These are phyloP conservation scores for Coemansia sp. DNA, from an alignment of 192 early-diverging fungal species.

Conservation along the genomic window DNA sequence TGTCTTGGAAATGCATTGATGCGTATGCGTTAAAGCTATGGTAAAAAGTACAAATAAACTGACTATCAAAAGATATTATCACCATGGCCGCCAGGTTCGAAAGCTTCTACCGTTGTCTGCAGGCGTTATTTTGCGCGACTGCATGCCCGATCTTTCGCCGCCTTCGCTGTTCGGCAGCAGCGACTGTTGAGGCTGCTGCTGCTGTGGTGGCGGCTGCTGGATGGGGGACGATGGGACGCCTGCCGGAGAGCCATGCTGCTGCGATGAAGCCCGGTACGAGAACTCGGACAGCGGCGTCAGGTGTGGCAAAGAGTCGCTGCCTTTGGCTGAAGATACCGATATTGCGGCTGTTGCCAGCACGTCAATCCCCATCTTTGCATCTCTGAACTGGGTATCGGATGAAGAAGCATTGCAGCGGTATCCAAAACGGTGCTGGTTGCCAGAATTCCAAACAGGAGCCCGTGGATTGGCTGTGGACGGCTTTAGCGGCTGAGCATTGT, in stretches of 20 bases:
- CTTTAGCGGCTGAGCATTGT: not conserved
- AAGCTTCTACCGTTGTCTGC: constrained; percentile 3
- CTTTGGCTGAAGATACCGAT: constrained; percentile 35
- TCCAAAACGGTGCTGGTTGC: not conserved
- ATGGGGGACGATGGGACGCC: constrained; percentile 7
- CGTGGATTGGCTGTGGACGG: not conserved
- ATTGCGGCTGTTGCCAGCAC: constrained; percentile 45
- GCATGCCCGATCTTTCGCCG: not conserved
- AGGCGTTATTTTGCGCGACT: constrained; percentile 24
- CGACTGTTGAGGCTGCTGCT: not conserved
- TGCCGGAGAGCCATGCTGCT: constrained; percentile 9
- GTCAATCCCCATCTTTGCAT: constrained; percentile 45
- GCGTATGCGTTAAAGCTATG: too few species aligned
- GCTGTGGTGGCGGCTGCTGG: not conserved
- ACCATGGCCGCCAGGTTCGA: constrained; percentile 44
- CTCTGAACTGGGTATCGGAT: constrained; percentile 26
- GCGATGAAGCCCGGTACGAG: constrained; percentile 14
- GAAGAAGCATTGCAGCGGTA: constrained; percentile 2
- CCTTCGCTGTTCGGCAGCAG: not conserved
- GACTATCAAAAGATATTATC: not conserved
- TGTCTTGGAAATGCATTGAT: too few species aligned
- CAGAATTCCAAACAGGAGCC: not conserved
- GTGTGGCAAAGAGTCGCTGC: constrained; percentile 38
- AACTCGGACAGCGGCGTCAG: constrained; percentile 47
- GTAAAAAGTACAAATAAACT: not conserved